Base-by-base conservation (phyloP, 1,284 basidiomycete species). In the Ceratobasidium sp. region DNA sequence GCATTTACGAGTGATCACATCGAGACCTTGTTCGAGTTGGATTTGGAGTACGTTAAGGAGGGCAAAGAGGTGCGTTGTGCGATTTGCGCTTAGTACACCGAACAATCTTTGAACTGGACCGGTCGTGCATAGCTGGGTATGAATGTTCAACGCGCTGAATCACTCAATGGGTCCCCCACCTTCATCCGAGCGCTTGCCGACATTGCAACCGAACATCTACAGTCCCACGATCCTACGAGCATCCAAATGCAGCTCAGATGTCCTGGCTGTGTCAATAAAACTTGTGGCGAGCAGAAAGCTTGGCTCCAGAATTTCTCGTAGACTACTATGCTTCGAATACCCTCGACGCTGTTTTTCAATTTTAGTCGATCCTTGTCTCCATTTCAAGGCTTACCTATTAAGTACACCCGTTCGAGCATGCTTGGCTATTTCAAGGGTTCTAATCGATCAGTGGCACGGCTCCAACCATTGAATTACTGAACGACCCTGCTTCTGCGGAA, bases 1-100 rank as follows among this genome's bases (percentile, higher is more conserved):
- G 97, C 98, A 23, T 99, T 99, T 86, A 99, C 98, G 23, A 96
- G 93, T 84, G 98, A 99, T 86, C 98, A 99, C 85, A 99, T 99
- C 83, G 98, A 99, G 87, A 99, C 98, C 33, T 88, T 99, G 64
- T 99, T 94, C 84, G 98, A 99, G 86, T 89, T 99, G 66, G 98
- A 99, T 85, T 85, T 97, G 76, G 98, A 99, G 85, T 97, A 99
- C 82, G 90, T 90, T 79, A 93, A 93, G 85, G 97, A 99, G 85
- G 97, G 94, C 7, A 90, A 90, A 83, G 92, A 97, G 90, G 96
- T 96, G 82, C 82, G 91, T 83, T 33, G 28, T 28, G 40, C 26
- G 15, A 17, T 26, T n/a, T n/a, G 2, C 13, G 17, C 17, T 66
- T 48, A 9, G 48, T 1, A 50, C 40, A 61, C 23, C 5, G 33